Conservation (phyloP, 495 filamentous ascomycete species). For the Podospora comata region DNA sequence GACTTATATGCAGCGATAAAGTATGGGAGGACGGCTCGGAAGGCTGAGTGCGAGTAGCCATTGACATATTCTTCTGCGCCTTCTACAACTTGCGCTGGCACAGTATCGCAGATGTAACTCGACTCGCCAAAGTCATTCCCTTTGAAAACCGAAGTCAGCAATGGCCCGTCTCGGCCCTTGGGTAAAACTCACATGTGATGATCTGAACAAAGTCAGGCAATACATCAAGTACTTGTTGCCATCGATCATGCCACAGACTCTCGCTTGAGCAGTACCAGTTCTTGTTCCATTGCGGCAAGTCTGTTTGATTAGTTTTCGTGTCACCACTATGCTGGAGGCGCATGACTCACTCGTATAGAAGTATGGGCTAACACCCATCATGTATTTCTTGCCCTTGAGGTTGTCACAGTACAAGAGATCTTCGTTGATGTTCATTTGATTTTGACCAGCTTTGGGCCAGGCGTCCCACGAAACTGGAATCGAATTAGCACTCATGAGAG, state of each 20-base stretch:
- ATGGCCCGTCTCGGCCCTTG: not conserved
- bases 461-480: constrained; percentile 64
- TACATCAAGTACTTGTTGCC: constrained; percentile 63
- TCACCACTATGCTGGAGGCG: not conserved
- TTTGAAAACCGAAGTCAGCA: constrained; percentile 8
- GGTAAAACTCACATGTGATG: constrained; percentile 35
- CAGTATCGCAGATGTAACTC: constrained; percentile 66
- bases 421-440: constrained; percentile 49
- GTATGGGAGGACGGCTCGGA: constrained; percentile 54
- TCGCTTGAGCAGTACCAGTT: constrained; percentile 74
- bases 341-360: constrained; percentile 56
- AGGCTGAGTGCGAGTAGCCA: constrained; percentile 38
- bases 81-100: constrained; percentile 46
- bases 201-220: constrained; percentile 65
- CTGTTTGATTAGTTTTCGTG: constrained; percentile 33
- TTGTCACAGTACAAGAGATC: constrained; percentile 54
- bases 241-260: constrained; percentile 70
- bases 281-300: constrained; percentile 65
- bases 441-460: constrained; percentile 61
- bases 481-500: not conserved
- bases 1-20: constrained; percentile 64
- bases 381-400: constrained; percentile 59
- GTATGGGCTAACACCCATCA: constrained; percentile 78
- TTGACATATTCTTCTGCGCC: constrained; percentile 51
- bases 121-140: constrained; percentile 81